These are phyloP conservation scores for Blastobotrys apis DNA, from an alignment of 1,139 yeast species.

Conservation along the genomic window DNA sequence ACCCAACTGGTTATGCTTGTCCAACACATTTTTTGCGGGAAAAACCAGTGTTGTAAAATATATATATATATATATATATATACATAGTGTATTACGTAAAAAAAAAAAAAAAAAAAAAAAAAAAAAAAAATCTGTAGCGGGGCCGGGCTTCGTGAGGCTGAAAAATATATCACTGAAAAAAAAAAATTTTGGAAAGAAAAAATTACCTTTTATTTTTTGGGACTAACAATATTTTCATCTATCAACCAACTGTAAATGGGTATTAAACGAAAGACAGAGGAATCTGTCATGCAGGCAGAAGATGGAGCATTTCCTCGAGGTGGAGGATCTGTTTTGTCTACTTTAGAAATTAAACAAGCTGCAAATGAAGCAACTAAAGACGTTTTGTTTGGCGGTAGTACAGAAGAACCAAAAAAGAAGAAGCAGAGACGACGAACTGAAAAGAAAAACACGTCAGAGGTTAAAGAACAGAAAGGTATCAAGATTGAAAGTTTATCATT, in stretches of 20 bases:
- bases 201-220: neutral
- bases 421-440: constrained; percentile 22
- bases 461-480: constrained; percentile 21
- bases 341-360: constrained; percentile 87
- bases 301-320: constrained; percentile 65
- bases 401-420: constrained; percentile 10
- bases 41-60: constrained; percentile 25
- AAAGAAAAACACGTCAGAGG: constrained; percentile 24
- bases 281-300: constrained; percentile 28
- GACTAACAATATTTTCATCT: neutral
- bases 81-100: neutral
- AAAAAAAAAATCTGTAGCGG: too few relatives aligned
- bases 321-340: constrained; percentile 70
- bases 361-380: constrained; percentile 89
- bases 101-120: too few relatives aligned
- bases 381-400: constrained; percentile 58
- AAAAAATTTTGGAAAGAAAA: constrained; percentile 1
- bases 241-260: too few relatives aligned
- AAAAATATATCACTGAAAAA: neutral
- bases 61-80: too few relatives aligned
- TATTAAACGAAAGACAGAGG: constrained; percentile 6
- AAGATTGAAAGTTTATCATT: constrained; percentile 59
- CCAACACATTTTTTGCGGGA: constrained; percentile 75
- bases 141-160: constrained; percentile 12
- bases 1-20: constrained; percentile 84